These are phyloP conservation scores for Pezicula radicicola DNA, from an alignment of 2,329 filamentous ascomycete species.

Conservation along the genomic window DNA sequence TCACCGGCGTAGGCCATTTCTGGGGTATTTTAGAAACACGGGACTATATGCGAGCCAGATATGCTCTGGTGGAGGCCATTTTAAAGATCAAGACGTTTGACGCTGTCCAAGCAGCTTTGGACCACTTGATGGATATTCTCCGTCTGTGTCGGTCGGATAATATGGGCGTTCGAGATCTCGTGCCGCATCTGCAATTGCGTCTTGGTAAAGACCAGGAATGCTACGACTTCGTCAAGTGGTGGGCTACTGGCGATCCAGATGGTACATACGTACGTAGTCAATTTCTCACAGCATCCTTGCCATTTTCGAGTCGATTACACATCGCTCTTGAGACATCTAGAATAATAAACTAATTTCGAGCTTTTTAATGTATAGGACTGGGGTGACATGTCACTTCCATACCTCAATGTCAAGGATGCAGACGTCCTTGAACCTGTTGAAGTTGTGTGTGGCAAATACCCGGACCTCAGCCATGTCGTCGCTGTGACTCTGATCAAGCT, in stretches of 20 bases:
- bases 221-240: constrained; percentile 49
- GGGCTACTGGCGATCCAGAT: constrained; percentile 22
- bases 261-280: constrained; percentile 22
- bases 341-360: too few relatives aligned
- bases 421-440: constrained; percentile 37
- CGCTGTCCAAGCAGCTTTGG: constrained; percentile 34
- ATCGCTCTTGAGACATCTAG: too few relatives aligned
- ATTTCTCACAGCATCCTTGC: too few relatives aligned
- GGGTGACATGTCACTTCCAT: constrained; percentile 30
- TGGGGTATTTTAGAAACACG: constrained; percentile 38
- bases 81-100: constrained; percentile 28
- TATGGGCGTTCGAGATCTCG: constrained; percentile 36
- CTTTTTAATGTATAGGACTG: constrained; percentile 18
- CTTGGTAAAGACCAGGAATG: constrained; percentile 45
- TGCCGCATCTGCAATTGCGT: constrained; percentile 41
- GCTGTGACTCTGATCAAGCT: constrained; percentile 34
- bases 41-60: constrained; percentile 40
- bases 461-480: constrained; percentile 15
- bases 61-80: constrained; percentile 30
- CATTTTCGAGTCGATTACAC: too few relatives aligned
- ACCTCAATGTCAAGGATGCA: constrained; percentile 34
- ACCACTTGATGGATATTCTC: constrained; percentile 41
- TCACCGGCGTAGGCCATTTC: constrained; percentile 37
- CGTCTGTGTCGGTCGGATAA: constrained; percentile 42
- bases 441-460: constrained; percentile 8